phyloP scores from a whole-genome alignment of 208 protist genomes.

The Trypanosoma boissoni region DNA sequence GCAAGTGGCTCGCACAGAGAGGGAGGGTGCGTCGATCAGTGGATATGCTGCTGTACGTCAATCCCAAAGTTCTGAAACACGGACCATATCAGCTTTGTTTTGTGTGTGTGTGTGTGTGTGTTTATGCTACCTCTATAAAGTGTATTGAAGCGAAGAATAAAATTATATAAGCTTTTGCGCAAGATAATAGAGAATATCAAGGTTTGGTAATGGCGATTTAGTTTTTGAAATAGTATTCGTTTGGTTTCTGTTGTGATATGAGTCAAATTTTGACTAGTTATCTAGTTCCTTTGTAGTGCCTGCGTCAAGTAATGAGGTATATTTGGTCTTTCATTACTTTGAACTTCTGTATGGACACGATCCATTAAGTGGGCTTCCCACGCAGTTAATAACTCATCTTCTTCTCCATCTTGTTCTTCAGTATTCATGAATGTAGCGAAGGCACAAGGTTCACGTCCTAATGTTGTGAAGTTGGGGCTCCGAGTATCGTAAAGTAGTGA shows the following conservation, averaged over 20 bases:
- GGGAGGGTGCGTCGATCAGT: slow-evolving; percentile 25
- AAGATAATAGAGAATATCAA: not conserved
- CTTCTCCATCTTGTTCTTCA: slow-evolving; percentile 6
- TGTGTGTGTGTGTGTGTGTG: too few relatives aligned
- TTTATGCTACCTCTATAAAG: slow-evolving; percentile 18
- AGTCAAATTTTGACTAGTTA: not conserved
- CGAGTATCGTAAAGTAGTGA: not conserved
- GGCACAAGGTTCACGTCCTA: not conserved
- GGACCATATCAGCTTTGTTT: slow-evolving; percentile 82
- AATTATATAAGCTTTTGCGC: too few relatives aligned
- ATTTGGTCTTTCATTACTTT: slow-evolving; percentile 6
- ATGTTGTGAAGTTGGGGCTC: slow-evolving; percentile 7
- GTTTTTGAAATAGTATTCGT: not conserved
- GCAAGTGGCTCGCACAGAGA: not conserved
- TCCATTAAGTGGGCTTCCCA: slow-evolving; percentile 11
- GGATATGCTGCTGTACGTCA: slow-evolving; percentile 71
- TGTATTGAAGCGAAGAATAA: not conserved
- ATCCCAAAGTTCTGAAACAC: slow-evolving; percentile 64
- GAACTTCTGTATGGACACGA: not conserved
- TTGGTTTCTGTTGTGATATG: not conserved
- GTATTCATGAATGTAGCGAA: slow-evolving; percentile 4
- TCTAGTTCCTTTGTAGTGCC: not conserved
- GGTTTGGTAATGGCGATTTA: not conserved
- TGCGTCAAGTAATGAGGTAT: not conserved
- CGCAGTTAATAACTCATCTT: slow-evolving; percentile 3